A percentile compares a stretch with the other conserved stretches of the same genome.
Evolutionary conservation across 164 flowering plant genomes (phyloP).

Genomic region (Taxillus chinensis): DNA sequence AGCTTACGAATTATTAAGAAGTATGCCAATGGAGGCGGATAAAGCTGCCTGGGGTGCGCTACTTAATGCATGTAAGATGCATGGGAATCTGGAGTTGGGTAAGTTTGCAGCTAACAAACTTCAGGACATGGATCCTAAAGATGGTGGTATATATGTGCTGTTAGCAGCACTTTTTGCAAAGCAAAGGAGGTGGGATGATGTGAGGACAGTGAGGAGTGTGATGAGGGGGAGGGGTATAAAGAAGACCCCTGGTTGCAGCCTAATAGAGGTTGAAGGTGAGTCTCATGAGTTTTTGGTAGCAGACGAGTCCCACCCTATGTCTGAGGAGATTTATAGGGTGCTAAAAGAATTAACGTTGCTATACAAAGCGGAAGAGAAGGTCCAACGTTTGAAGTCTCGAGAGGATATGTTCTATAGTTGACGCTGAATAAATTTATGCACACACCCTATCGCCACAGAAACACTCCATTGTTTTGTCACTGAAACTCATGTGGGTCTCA

Average conservation of each 20-base stretch:
- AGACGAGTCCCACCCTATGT: conserved; percentile 29
- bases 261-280: conserved; percentile 33
- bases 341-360: conserved; percentile 22
- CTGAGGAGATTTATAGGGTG: conserved; percentile 27
- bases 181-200: conserved; percentile 39
- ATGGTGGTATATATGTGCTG: conserved; percentile 41
- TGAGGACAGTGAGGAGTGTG: conserved; percentile 34
- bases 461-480: too few relatives aligned
- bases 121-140: conserved; percentile 30
- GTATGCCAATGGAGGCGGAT: conserved; percentile 45
- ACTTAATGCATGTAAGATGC: conserved; percentile 38
- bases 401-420: too few relatives aligned
- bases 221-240: conserved; percentile 38
- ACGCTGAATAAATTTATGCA: too few relatives aligned
- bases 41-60: conserved; percentile 59
- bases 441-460: too few relatives aligned
- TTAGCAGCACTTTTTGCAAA: conserved; percentile 34
- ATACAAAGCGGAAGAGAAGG: conserved; percentile 24
- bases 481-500: too few relatives aligned
- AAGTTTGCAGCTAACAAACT: conserved; percentile 31
- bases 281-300: conserved; percentile 37
- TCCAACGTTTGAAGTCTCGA: too few relatives aligned
- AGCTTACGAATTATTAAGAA: conserved; percentile 28
- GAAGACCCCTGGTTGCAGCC: conserved; percentile 46
- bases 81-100: conserved; percentile 42